Base-by-base conservation (phyloP, 345 rosid species). In the Odontarrhena argentea region DNA sequence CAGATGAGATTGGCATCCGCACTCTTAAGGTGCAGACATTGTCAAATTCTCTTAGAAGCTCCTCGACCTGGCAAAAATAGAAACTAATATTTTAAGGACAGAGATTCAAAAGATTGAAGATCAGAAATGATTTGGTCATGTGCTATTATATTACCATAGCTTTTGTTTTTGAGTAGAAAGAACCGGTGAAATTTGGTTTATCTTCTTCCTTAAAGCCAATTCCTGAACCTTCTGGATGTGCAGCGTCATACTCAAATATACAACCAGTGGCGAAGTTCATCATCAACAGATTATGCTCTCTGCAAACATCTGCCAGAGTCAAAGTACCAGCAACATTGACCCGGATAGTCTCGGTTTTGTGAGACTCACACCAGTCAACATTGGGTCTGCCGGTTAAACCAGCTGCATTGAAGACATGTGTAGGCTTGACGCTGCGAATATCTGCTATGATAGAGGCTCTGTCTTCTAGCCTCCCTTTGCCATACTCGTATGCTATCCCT, bases 321-420 rank as follows among this genome's bases (percentile, higher is more conserved):
- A 91, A 74, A 41, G 94, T 91, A 63, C 97, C 97, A 62, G 88
- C 80, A 52, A 91, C 94, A 36, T 91, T 91, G 70, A 88, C 67
- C n/a, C 96, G 88, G 44, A 91, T 85, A 9, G 97, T 91, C 73
- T 91, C 96, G 0, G 88, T 71, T 76, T 88, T 88, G 75, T 91
- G 97, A 43, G 94, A 86, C 68, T 91, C 97, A 69, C 97, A 91
- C 97, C 97, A 88, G 74, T 91, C 97, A 32, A 91, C 97, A 73
- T 91, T 91, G 30, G 97, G 97, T 65, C 96, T 84, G 2, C 97
- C 97, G 3, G 97, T 91, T 58, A 91, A 86, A 48, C 97, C 97
- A 4, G 97, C 97, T 11, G 97, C 90, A 53, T 91, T 91, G 63
- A 91, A 85, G 65, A 91, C 94, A 78, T 91, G 94, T 25, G 90